Conservation (phyloP, 169 alveolate genomes). For the Eimeria praecox region DNA sequence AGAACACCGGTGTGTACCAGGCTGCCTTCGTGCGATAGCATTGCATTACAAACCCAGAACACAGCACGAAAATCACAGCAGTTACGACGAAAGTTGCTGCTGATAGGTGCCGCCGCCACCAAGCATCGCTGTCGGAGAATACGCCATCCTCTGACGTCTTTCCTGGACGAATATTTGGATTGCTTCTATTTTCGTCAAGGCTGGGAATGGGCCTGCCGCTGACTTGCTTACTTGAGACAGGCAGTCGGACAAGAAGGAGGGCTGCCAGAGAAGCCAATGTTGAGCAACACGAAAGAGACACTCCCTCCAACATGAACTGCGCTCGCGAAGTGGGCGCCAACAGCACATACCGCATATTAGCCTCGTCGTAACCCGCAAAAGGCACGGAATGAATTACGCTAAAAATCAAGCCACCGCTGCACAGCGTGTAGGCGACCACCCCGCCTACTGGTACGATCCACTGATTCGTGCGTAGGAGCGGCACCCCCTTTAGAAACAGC, state of each 20-base stretch:
- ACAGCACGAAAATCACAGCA: conserved; percentile 21
- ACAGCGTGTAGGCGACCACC: conserved; percentile 69
- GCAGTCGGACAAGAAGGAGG: neutral
- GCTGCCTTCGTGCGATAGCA: conserved; percentile 50
- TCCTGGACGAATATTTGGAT: neutral
- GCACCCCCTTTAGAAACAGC: conserved; percentile 27
- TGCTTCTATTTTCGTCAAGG: neutral
- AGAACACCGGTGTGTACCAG: conserved; percentile 53
- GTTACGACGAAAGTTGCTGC: conserved; percentile 40
- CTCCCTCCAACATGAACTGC: conserved; percentile 51
- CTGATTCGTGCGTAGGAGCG: conserved; percentile 60
- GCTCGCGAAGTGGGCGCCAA: conserved; percentile 71
- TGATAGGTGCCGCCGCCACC: conserved; percentile 27
- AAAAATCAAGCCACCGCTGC: conserved; percentile 62
- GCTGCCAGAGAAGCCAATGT: conserved; percentile 57
- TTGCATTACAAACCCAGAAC: conserved; percentile 72
- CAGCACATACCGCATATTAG: conserved; percentile 43
- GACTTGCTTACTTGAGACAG: neutral
- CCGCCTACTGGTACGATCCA: conserved; percentile 58
- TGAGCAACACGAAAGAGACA: conserved; percentile 38
- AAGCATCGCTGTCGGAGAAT: neutral
- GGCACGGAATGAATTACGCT: conserved; percentile 65
- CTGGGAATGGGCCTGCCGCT: neutral
- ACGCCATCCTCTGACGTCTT: neutral
- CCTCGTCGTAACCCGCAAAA: conserved; percentile 57